Percentiles rank a stretch among this genome's conserved stretches.
Conservation (phyloP, 148 eudicot genomes). For the Nepenthes gracilis region DNA sequence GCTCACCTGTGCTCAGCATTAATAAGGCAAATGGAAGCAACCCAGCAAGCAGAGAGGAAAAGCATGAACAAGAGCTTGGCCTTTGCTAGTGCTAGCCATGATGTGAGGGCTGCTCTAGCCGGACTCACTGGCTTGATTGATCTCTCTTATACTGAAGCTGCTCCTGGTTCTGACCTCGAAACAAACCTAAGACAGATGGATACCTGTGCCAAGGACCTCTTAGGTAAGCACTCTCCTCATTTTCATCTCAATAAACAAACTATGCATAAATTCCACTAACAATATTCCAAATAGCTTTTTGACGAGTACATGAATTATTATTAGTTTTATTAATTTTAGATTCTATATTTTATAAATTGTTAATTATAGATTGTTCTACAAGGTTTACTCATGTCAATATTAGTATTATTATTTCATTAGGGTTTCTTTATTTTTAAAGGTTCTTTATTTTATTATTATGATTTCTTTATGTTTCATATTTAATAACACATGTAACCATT, state of each 20-base stretch:
- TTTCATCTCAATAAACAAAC: no score
- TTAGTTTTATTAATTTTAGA: no score
- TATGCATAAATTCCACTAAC: background rate
- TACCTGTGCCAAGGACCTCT: slow-evolving; percentile 38
- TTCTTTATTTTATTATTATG: no score
- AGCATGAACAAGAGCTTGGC: slow-evolving; percentile 52
- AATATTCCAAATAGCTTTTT: background rate
- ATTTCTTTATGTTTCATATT: no score
- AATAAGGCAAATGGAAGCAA: slow-evolving; percentile 57
- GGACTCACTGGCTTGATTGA: slow-evolving; percentile 47
- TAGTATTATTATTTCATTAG: no score
- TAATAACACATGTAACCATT: no score
- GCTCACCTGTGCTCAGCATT: slow-evolving; percentile 34
- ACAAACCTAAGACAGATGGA: slow-evolving; percentile 36
- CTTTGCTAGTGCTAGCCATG: slow-evolving; percentile 67
- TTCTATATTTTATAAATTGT: no score
- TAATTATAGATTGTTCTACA: no score
- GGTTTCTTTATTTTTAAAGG: no score
- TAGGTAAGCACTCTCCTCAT: slow-evolving; percentile 27
- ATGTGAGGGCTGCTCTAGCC: slow-evolving; percentile 54
- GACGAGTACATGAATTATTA: background rate
- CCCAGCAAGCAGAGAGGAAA: slow-evolving; percentile 58
- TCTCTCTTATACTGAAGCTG: slow-evolving; percentile 15
- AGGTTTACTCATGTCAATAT: no score
- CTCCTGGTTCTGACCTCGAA: slow-evolving; percentile 38